Base-by-base conservation (phyloP, 225 moss, liverwort and hornwort species). In the Thuidium tamariscinum region DNA sequence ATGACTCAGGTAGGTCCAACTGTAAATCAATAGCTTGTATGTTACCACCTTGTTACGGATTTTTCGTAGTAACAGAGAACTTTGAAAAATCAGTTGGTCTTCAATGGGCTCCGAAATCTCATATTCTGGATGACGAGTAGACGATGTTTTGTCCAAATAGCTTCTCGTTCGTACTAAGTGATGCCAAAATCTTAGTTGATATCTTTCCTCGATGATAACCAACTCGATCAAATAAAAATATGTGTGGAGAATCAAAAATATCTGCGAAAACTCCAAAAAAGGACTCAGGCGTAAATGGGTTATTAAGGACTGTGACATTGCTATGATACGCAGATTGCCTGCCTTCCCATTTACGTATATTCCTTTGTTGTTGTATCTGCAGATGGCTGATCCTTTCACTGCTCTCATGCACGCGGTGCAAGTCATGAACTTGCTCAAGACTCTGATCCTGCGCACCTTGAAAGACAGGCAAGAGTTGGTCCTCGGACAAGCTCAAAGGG, bases 351-450 rank as follows among this genome's bases (percentile, higher is more conserved):
- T 75, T 15, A 75, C 52, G 4, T 52, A 4, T 36, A 41, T 29
- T 16, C 32, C 19, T 70, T 25, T 79, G 11, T 26, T 71, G 23
- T 74, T 51, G 55, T 63, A 13, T 63, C 32, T 88, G 80, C 95
- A 99, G 98, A 99, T 99, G 98, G 95, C 98, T 14, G 98, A 99
- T 80, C 98, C 98, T 52, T 90, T 97, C 76, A 97, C 98, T 5
- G 98, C 98, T 44, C 85, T 99, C 63, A 97, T 99, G 98, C 98
- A 99, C 81, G 98, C 98, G 8, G 98, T 99, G 27, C 98, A 99
- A 94, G 98, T 99, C 64, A 99, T 99, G 98, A 99, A 99, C 87
- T 91, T 97, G 83, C 88, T 99, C 17, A 99, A 99, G 86, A 99
- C 97, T 42, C 89, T 99, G 61, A 96, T 99, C 25, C 81, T 94